Evolutionary conservation across 371 early-diverging fungal genomes (phyloP), one percentile per base, ranked within the genome.

Genomic region (Mortierella sp.): DNA sequence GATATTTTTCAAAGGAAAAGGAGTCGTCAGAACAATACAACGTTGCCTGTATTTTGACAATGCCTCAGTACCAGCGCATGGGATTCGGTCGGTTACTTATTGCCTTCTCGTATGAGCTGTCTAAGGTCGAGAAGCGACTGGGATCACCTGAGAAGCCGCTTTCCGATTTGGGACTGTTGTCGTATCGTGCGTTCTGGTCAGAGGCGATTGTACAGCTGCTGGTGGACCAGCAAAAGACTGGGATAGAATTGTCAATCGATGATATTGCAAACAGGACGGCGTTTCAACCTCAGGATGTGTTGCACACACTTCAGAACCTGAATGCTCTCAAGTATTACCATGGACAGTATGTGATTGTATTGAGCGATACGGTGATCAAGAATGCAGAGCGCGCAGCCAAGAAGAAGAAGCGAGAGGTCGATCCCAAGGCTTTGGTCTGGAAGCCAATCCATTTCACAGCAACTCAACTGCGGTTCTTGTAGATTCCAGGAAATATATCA

Each of bases 1-100:
- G 99, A 6, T 99, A 99, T 84, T 99, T 99, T 85, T 97, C 97
- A 63, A 99, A 99, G 86, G 99, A 99, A 80, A 99, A 98, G 86
- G 96, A 96, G 76, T 96, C 97, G 9, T 86, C 94, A 10, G 95
- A 96, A 72, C 94, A 96, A 66, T 99, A 99, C 87, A 99, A 99
- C 84, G 89, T 99, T n/a, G 98, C 99, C 1, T 99, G 99, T 88
- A 99, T 99, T 72, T 83, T 99, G 63, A 98, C 99, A n/a, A 86
- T 99, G 49, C 99, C 99, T 3, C 96, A 96, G 74, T 94, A 98
- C 83, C 99, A 99, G 87, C 91, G 99, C 35, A 96, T 93, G 88
- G 99, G 99, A 22, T 99, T 95, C 81, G 99, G 99, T 22, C 93
- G 96, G 58, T 79, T 99, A 52, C 85, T 99, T 62, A 99, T 99